These are phyloP conservation scores for Linum tenue DNA, from an alignment of 345 rosid species.

Conservation along the genomic window DNA sequence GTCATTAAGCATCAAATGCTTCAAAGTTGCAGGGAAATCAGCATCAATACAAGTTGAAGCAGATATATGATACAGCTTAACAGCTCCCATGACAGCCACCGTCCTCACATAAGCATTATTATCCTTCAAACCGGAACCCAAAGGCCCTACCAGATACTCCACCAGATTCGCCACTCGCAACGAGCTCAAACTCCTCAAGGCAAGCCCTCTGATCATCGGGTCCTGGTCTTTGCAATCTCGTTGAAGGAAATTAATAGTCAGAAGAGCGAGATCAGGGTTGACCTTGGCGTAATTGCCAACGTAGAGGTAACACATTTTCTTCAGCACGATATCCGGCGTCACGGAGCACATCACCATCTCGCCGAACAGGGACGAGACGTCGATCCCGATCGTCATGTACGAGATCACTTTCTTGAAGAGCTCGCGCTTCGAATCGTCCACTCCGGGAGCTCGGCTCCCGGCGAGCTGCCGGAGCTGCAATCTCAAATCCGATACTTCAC, in stretches of 20 bases:
- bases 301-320: conserved; percentile 96
- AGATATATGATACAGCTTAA: conserved; percentile 89
- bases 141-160: conserved; percentile 94
- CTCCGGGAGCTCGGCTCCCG: conserved; percentile 90
- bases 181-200: conserved; percentile 83
- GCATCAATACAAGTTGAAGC: conserved; percentile 75
- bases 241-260: conserved; percentile 92
- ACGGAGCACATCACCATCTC: conserved; percentile 99
- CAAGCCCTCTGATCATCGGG: conserved; percentile 95
- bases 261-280: conserved; percentile 83
- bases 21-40: conserved; percentile 67
- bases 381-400: conserved; percentile 87
- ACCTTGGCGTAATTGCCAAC: conserved; percentile 97
- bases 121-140: conserved; percentile 77
- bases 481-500: conserved; percentile 91
- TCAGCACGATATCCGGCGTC: conserved; percentile 91
- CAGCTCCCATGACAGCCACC: conserved; percentile 79
- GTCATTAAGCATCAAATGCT: conserved; percentile 83
- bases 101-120: conserved; percentile 75
- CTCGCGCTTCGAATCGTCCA: conserved; percentile 90
- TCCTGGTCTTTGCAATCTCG: conserved; percentile 95
- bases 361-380: conserved; percentile 83
- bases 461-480: conserved; percentile 93
- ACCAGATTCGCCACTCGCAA: conserved; percentile 80
- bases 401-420: conserved; percentile 93